Evolutionary conservation across 306 rosid species (phyloP).

Genomic region (Gastrolobium bilobum): DNA sequence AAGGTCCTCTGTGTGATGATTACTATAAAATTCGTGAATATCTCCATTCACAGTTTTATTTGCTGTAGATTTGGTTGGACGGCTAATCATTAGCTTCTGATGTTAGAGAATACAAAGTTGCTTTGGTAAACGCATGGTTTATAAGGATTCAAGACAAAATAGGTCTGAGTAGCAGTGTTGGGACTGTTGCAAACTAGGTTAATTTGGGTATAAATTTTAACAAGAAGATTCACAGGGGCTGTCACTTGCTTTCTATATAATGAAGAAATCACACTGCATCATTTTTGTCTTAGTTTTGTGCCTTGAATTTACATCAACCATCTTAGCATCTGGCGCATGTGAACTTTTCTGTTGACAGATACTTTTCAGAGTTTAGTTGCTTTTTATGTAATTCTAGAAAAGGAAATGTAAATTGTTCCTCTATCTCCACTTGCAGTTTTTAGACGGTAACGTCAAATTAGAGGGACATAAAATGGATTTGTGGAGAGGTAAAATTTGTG

Average conservation of each 20-base stretch:
- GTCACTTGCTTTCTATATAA: not conserved
- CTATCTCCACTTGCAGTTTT: not conserved
- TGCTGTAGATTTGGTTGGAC: constrained; percentile 62
- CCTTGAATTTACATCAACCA: constrained; percentile 21
- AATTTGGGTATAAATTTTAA: not conserved
- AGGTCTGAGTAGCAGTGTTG: constrained; percentile 6
- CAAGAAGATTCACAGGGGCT: constrained; percentile 21
- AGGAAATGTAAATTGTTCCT: constrained; percentile 42
- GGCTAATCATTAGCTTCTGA: constrained; percentile 32
- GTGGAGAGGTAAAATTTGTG: not conserved
- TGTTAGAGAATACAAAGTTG: constrained; percentile 14
- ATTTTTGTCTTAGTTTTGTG: not conserved
- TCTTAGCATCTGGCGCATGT: not conserved
- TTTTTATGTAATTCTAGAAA: not conserved
- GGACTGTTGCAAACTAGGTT: constrained; percentile 30
- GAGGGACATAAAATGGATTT: constrained; percentile 3
- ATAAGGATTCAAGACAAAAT: constrained; percentile 18
- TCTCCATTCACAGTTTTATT: constrained; percentile 83
- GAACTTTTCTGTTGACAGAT: not conserved
- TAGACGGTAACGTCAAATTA: not conserved
- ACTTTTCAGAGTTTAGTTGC: constrained; percentile 5
- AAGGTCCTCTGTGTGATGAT: constrained; percentile 93
- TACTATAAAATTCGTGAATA: constrained; percentile 85
- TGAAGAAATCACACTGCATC: constrained; percentile 32
- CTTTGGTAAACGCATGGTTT: constrained; percentile 10